These are phyloP conservation scores for Jimgerdemannia lactiflua DNA, from an alignment of 192 early-diverging fungal genomes.

Conservation along the genomic window DNA sequence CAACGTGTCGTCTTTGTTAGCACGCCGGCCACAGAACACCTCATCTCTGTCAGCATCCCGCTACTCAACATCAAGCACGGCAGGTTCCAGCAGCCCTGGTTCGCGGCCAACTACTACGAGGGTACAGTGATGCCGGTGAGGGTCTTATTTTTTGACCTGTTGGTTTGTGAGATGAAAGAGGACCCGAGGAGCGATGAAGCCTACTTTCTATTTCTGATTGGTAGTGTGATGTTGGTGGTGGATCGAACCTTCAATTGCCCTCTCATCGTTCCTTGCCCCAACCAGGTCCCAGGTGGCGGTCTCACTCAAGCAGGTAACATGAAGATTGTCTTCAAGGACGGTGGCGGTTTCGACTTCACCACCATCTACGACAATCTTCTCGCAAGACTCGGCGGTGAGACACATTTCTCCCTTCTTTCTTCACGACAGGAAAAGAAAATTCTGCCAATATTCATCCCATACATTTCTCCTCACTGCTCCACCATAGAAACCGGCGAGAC, in stretches of 20 bases:
- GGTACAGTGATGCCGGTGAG: conserved; percentile 37
- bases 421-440: too few species aligned
- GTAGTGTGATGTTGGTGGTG: too few species aligned
- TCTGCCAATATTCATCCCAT: too few species aligned
- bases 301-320: conserved; percentile 32
- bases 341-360: conserved; percentile 56
- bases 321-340: conserved; percentile 50
- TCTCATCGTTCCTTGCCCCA: neutral
- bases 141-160: neutral
- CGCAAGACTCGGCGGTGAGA: conserved; percentile 31
- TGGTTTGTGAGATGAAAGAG: too few species aligned
- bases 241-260: neutral
- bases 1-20: conserved; percentile 30
- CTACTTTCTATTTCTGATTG: too few species aligned
- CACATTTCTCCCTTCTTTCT: neutral
- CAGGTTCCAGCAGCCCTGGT: conserved; percentile 52
- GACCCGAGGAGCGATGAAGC: too few species aligned
- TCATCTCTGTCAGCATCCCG: conserved; percentile 32
- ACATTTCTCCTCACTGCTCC: neutral
- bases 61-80: conserved; percentile 34
- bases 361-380: conserved; percentile 24
- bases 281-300: conserved; percentile 44
- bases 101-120: conserved; percentile 47
- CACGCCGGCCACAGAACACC: neutral
- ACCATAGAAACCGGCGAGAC: conserved; percentile 19